Evolutionary conservation across 225 moss, liverwort and hornwort genomes (phyloP).

Genomic region (Takakia lepidozioides): DNA sequence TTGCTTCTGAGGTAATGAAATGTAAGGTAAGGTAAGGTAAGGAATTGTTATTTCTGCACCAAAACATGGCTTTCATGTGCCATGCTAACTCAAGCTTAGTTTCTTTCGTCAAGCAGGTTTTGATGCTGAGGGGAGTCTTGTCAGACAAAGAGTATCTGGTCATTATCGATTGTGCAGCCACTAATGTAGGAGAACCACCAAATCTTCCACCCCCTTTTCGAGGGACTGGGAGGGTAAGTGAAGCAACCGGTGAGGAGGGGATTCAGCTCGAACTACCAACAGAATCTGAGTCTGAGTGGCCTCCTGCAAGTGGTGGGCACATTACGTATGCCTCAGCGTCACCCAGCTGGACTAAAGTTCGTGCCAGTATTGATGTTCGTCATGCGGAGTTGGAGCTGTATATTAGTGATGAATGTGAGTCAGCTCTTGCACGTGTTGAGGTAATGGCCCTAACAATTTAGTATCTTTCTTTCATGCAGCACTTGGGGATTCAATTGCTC

Average conservation of each 20-base stretch:
- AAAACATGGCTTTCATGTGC: too few species aligned
- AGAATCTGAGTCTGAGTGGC: constrained; percentile 58
- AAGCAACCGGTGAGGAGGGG: constrained; percentile 72
- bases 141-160: constrained; percentile 95
- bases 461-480: too few species aligned
- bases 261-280: constrained; percentile 70
- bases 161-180: constrained; percentile 90
- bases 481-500: too few species aligned
- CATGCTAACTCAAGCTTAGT: too few species aligned
- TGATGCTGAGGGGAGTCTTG: constrained; percentile 83
- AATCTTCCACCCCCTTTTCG: constrained; percentile 80
- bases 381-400: constrained; percentile 85
- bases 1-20: too few species aligned
- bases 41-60: too few species aligned
- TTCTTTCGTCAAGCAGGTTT: constrained; percentile 63
- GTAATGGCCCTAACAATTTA: constrained; percentile 35
- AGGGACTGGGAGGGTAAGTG: constrained; percentile 53
- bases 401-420: constrained; percentile 66
- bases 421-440: constrained; percentile 83
- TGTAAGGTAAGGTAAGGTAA: too few species aligned
- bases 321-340: constrained; percentile 20
- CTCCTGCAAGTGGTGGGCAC: constrained; percentile 26
- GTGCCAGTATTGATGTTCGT: constrained; percentile 76
- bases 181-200: constrained; percentile 76
- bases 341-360: constrained; percentile 60